Evolutionary conservation across 2,329 filamentous ascomycete genomes (phyloP).

Genomic region (Cadophora sp.): DNA sequence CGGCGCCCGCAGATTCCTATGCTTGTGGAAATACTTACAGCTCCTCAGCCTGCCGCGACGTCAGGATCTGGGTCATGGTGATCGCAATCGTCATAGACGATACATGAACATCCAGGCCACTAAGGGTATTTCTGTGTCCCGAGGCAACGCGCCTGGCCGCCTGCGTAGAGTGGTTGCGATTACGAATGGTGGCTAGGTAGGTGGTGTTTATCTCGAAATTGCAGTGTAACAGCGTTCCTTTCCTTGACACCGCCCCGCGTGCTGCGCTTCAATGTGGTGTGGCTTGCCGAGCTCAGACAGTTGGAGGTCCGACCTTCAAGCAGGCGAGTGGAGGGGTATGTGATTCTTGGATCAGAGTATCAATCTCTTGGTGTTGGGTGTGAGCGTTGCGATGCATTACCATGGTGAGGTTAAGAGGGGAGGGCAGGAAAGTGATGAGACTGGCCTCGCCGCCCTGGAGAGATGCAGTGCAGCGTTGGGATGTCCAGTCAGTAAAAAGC

Average conservation of each 20-base stretch:
- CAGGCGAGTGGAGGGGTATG: conserved; percentile 2
- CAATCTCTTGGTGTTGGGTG: conserved; percentile 19
- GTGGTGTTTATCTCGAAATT: conserved; percentile 11
- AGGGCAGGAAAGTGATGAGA: neutral
- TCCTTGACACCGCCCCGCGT: conserved; percentile 15
- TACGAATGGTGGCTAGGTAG: neutral
- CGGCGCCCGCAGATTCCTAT: conserved; percentile 27
- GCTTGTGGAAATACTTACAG: conserved; percentile 64
- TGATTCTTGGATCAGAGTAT: conserved; percentile 12
- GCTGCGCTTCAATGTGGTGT: neutral
- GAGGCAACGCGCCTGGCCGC: conserved; percentile 37
- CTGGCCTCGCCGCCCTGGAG: neutral
- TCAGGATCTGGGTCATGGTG: conserved; percentile 78
- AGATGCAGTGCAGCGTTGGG: conserved; percentile 13
- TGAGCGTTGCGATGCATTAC: conserved; percentile 21
- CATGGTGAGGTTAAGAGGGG: conserved; percentile 26
- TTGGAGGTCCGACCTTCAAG: conserved; percentile 3
- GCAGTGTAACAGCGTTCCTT: conserved; percentile 9
- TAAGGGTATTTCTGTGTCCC: conserved; percentile 27
- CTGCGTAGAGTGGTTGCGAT: neutral
- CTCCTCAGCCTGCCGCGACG: conserved; percentile 84
- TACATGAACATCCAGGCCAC: conserved; percentile 38
- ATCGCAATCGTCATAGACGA: conserved; percentile 29
- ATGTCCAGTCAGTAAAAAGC: conserved; percentile 2
- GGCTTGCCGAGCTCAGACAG: conserved; percentile 3